A percentile compares a stretch with the other conserved stretches of the same genome.
Conservation (phyloP, 768 basidiomycete species). For the Serpula lacrymans region DNA sequence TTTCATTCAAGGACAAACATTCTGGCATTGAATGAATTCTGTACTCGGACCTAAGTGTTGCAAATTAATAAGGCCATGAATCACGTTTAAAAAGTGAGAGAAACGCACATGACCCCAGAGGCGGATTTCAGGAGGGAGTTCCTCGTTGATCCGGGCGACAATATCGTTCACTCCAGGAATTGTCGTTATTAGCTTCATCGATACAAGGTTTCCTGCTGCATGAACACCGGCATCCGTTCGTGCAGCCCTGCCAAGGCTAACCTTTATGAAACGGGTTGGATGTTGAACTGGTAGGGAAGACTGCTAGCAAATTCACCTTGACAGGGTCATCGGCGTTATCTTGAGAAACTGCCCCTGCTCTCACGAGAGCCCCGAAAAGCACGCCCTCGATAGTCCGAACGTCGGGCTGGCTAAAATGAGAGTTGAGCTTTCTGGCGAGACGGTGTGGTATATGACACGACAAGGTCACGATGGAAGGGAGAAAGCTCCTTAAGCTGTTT, state of each 20-base stretch:
- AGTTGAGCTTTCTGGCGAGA: not conserved
- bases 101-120: conserved; percentile 83
- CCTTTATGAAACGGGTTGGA: conserved; percentile 42
- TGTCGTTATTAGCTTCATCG: conserved; percentile 81
- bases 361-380: conserved; percentile 83
- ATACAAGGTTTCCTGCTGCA: conserved; percentile 92
- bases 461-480: not conserved
- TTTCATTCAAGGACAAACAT: conserved; percentile 37
- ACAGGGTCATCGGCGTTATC: conserved; percentile 91
- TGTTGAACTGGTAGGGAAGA: not conserved
- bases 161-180: conserved; percentile 73
- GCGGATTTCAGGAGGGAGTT: conserved; percentile 88
- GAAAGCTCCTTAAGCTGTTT: not conserved
- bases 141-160: conserved; percentile 71
- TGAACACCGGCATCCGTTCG: conserved; percentile 97
- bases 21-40: conserved; percentile 82
- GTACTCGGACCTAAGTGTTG: conserved; percentile 52
- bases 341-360: conserved; percentile 88
- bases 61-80: conserved; percentile 3
- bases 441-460: not conserved
- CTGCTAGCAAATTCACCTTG: conserved; percentile 65
- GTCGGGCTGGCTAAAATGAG: conserved; percentile 57
- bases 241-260: conserved; percentile 82
- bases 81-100: not conserved
- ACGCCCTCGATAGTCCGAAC: conserved; percentile 85